Evolutionary conservation across 441 rosid genomes (phyloP).

Genomic region (Kokia cookei): DNA sequence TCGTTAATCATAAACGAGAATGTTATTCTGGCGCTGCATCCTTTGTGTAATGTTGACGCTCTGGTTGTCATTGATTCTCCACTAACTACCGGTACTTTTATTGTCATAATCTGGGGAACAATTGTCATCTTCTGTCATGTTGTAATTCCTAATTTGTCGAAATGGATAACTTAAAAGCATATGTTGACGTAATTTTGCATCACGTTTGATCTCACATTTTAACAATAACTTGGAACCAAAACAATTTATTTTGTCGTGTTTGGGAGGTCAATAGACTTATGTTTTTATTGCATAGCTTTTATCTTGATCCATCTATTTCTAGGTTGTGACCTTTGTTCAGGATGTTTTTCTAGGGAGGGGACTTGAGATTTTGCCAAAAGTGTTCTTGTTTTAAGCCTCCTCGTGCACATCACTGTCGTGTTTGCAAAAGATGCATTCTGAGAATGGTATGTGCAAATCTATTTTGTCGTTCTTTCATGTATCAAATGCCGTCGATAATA

Average conservation of each 20-base stretch:
- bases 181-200: background rate
- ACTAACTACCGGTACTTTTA: background rate
- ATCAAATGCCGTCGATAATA: slow-evolving; percentile 4
- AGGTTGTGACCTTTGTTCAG: slow-evolving; percentile 11
- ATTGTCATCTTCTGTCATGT: background rate
- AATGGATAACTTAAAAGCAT: background rate
- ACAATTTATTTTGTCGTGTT: background rate
- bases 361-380: slow-evolving; percentile 85
- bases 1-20: background rate
- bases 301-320: background rate
- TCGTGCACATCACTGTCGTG: slow-evolving; percentile 91
- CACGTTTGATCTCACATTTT: background rate
- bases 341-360: slow-evolving; percentile 64
- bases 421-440: slow-evolving; percentile 85
- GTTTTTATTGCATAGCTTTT: background rate
- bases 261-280: background rate
- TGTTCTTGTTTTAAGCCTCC: slow-evolving; percentile 81
- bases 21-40: background rate
- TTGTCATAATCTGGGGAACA: background rate
- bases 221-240: background rate
- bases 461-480: slow-evolving; percentile 4
- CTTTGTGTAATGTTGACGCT: background rate
- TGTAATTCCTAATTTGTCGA: background rate
- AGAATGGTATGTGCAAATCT: slow-evolving; percentile 62
- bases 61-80: background rate